These are phyloP conservation scores for Venturiaceae sp. DNA, from an alignment of 2,329 filamentous ascomycete genomes.

Conservation along the genomic window DNA sequence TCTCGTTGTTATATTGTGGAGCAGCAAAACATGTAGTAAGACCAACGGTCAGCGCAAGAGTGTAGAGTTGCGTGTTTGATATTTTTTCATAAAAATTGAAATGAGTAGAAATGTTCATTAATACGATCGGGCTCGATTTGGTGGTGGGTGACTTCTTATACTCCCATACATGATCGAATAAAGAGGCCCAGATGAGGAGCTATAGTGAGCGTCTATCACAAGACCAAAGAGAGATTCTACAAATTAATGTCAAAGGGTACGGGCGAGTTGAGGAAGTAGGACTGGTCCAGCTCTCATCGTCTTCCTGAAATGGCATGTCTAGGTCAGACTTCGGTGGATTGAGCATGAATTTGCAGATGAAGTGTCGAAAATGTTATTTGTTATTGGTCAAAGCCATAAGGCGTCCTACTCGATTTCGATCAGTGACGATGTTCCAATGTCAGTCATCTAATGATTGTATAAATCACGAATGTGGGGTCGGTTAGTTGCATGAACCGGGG, in stretches of 20 bases:
- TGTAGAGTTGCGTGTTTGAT: too few relatives aligned
- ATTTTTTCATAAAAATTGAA: too few relatives aligned
- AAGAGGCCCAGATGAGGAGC: too few relatives aligned
- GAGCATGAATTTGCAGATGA: background rate
- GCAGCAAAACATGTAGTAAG: background rate
- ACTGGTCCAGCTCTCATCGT: background rate
- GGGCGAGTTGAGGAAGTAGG: background rate
- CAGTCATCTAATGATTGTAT: background rate
- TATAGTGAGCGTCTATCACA: too few relatives aligned
- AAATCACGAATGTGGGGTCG: background rate
- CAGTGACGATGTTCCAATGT: background rate
- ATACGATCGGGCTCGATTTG: too few relatives aligned
- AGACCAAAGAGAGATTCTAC: too few relatives aligned
- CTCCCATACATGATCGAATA: too few relatives aligned
- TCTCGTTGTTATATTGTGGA: background rate
- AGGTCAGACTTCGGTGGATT: background rate
- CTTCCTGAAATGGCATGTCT: background rate
- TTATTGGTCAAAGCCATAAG: background rate
- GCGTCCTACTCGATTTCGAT: background rate
- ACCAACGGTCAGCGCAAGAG: too few relatives aligned
- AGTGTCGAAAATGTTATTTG: background rate
- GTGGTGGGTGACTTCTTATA: too few relatives aligned
- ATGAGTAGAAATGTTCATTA: too few relatives aligned
- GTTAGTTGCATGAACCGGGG: background rate
- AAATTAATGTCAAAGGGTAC: too few relatives aligned